A percentile compares a stretch with the other conserved stretches of the same genome.
Conservation (phyloP, 106 monocot genomes). For the Apostasia ramifera region DNA sequence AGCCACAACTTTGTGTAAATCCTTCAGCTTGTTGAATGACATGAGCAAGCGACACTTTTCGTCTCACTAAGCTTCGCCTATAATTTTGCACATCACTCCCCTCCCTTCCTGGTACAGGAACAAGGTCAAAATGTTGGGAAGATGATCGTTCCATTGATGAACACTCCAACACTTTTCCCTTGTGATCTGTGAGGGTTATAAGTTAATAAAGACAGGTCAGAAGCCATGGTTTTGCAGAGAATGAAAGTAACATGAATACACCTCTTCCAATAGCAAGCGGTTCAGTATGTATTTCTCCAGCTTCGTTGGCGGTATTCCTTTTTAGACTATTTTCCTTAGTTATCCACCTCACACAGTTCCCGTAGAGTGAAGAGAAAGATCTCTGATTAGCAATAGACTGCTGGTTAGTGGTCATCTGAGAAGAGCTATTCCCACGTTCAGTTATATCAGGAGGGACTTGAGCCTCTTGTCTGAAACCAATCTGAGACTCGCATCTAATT, state of each 20-base stretch:
- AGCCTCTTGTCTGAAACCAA: conserved; percentile 7
- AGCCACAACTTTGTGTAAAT: conserved; percentile 39
- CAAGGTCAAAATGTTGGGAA: conserved; percentile 15
- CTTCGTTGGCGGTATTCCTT: conserved; percentile 26
- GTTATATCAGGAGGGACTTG: conserved; percentile 13
- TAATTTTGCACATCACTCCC: conserved; percentile 20
- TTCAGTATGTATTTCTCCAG: conserved; percentile 17
- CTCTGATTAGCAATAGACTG: conserved; percentile 26
- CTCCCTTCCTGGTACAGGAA: conserved; percentile 22
- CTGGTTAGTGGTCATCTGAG: conserved; percentile 27
- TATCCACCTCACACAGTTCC: conserved; percentile 21
- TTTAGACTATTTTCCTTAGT: conserved; percentile 16
- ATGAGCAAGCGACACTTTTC: conserved; percentile 88
- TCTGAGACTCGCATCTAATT: conserved; percentile 62
- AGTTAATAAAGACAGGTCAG: conserved; percentile 3
- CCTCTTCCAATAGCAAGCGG: conserved; percentile 37
- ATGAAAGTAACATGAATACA: conserved; percentile 39
- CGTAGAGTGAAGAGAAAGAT: conserved; percentile 10
- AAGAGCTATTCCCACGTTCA: conserved; percentile 17
- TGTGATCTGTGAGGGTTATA: conserved; percentile 4
- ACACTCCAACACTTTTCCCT: conserved; percentile 18
- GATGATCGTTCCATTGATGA: conserved; percentile 32
- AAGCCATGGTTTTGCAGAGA: conserved; percentile 16
- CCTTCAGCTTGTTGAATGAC: conserved; percentile 82
- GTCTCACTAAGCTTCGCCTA: conserved; percentile 56